Conservation (phyloP, 805 yeast species). For the Candida alai region DNA sequence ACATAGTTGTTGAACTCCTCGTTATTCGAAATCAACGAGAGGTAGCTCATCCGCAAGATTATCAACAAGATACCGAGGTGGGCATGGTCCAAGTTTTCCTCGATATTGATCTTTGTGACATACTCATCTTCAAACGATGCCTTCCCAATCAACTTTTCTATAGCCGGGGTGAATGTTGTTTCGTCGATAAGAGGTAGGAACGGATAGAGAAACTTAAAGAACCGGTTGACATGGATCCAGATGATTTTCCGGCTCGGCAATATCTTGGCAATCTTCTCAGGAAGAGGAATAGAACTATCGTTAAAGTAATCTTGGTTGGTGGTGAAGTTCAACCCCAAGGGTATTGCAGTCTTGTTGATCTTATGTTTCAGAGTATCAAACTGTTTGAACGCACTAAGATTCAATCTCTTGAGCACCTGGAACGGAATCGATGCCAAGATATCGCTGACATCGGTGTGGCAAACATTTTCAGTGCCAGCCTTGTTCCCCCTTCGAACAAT, state of each 20-base stretch:
- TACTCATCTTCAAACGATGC: slow-evolving; percentile 20
- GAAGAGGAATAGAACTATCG: slow-evolving; percentile 31
- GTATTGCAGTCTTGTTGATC: slow-evolving; percentile 25
- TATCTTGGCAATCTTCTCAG: slow-evolving; percentile 28
- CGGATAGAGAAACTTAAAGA: slow-evolving; percentile 42
- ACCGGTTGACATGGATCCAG: slow-evolving; percentile 39
- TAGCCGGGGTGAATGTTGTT: slow-evolving; percentile 23
- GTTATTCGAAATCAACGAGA: slow-evolving; percentile 34
- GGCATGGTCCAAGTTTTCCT: slow-evolving; percentile 37
- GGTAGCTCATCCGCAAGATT: slow-evolving; percentile 38
- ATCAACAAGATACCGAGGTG: slow-evolving; percentile 36
- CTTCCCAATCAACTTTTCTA: slow-evolving; percentile 31
- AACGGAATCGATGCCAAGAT: slow-evolving; percentile 5
- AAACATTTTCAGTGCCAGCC: slow-evolving; percentile 13
- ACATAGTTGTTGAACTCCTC: slow-evolving; percentile 22
- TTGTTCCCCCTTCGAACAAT: not conserved
- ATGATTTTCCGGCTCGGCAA: slow-evolving; percentile 37
- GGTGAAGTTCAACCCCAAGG: slow-evolving; percentile 29
- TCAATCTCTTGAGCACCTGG: slow-evolving; percentile 6
- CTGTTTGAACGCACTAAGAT: slow-evolving; percentile 2
- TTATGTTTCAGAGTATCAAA: slow-evolving; percentile 10
- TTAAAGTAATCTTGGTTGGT: slow-evolving; percentile 25
- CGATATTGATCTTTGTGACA: slow-evolving; percentile 23
- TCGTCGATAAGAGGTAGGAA: slow-evolving; percentile 46
- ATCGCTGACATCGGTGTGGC: slow-evolving; percentile 20